These are phyloP conservation scores for Puccinia triticina DNA, from an alignment of 1,284 basidiomycete genomes.

Conservation along the genomic window DNA sequence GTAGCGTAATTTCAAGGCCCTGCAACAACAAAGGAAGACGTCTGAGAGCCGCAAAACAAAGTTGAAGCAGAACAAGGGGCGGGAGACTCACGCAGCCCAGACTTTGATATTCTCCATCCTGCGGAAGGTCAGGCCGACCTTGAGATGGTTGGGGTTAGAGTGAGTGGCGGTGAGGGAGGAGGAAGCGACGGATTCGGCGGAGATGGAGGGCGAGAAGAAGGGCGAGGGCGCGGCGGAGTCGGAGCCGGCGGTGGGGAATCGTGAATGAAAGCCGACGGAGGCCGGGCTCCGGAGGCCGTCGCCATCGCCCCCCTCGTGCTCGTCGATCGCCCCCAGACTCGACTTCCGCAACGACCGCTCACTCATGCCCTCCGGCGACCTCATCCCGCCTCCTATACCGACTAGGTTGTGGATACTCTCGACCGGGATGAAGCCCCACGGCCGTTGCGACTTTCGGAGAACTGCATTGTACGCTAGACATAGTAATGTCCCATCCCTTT, in stretches of 20 bases:
- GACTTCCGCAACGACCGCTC: background rate
- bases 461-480: constrained; percentile 78
- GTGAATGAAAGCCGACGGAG: background rate
- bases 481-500: constrained; percentile 71
- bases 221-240: background rate
- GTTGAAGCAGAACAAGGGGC: too few relatives aligned
- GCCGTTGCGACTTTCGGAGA: constrained; percentile 74
- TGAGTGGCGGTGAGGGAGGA: background rate
- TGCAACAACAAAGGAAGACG: constrained; percentile 57
- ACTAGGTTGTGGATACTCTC: constrained; percentile 76
- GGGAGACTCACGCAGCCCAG: constrained; percentile 69
- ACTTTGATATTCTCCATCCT: constrained; percentile 77
- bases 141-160: constrained; percentile 13
- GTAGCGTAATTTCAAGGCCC: constrained; percentile 78
- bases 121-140: constrained; percentile 72
- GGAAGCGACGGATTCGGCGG: background rate
- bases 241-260: background rate
- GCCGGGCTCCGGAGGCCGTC: background rate
- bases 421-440: constrained; percentile 81
- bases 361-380: background rate
- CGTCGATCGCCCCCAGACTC: background rate
- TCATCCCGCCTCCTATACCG: constrained; percentile 55
- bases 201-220: background rate
- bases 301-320: background rate
- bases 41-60: background rate